These are phyloP conservation scores for Dichotomocladium elegans DNA, from an alignment of 371 early-diverging fungal genomes.

Conservation along the genomic window DNA sequence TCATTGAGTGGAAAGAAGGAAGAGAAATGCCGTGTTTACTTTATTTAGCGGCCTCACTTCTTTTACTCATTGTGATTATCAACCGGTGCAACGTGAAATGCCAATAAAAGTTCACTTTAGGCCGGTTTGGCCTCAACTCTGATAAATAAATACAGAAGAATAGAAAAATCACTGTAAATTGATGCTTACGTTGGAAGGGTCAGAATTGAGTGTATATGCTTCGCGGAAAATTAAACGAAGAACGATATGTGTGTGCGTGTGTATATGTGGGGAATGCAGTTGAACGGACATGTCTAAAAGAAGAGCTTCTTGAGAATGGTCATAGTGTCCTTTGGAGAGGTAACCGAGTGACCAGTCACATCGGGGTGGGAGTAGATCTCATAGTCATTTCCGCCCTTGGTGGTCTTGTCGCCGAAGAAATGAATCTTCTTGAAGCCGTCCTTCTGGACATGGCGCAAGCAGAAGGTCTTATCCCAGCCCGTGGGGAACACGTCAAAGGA, in stretches of 20 bases:
- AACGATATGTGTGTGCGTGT: constrained; percentile 18
- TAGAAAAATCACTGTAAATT: too few species aligned
- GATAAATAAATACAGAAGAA: too few species aligned
- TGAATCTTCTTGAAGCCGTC: constrained; percentile 92
- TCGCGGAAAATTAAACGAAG: background rate
- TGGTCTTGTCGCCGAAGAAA: constrained; percentile 99
- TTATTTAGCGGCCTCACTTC: too few species aligned
- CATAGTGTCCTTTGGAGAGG: constrained; percentile 89
- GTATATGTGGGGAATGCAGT: background rate
- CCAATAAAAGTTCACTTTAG: too few species aligned
- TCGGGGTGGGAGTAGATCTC: constrained; percentile 92
- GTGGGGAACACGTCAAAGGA: constrained; percentile 99
- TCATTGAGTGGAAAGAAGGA: too few species aligned
- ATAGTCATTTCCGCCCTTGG: constrained; percentile 98
- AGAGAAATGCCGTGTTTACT: too few species aligned
- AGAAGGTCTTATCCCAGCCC: constrained; percentile 99
- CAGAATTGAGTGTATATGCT: too few species aligned
- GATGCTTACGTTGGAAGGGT: too few species aligned
- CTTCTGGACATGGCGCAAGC: constrained; percentile 87
- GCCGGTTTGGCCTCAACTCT: too few species aligned
- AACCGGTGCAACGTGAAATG: too few species aligned
- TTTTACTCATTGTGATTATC: too few species aligned
- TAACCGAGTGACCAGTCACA: constrained; percentile 90
- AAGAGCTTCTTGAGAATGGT: constrained; percentile 84
- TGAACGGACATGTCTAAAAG: constrained; percentile 20